Evolutionary conservation across 2,329 filamentous ascomycete genomes (phyloP).

Genomic region (Didymella exigua): DNA sequence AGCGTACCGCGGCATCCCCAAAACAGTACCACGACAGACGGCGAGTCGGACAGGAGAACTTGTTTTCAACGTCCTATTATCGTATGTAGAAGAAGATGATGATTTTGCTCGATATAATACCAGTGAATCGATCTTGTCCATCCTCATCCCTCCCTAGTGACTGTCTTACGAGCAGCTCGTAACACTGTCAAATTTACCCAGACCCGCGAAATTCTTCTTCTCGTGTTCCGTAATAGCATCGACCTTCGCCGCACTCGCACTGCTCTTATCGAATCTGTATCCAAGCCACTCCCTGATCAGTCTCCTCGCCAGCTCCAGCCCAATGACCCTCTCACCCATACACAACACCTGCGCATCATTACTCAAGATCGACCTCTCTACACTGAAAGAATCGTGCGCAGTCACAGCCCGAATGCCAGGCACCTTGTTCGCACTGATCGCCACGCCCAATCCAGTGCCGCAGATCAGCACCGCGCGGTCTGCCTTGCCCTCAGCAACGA

Average conservation of each 20-base stretch:
- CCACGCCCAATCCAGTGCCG: conserved; percentile 84
- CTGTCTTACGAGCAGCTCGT: background rate
- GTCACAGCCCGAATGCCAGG: conserved; percentile 85
- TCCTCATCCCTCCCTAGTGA: background rate
- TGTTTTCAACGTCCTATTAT: background rate
- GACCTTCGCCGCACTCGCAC: conserved; percentile 65
- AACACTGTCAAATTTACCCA: conserved; percentile 19
- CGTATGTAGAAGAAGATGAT: background rate
- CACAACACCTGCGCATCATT: conserved; percentile 89
- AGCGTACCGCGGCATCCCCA: no score
- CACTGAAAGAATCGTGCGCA: conserved; percentile 83
- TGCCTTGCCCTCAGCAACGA: conserved; percentile 66
- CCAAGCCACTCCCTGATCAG: conserved; percentile 81
- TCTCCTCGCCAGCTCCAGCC: conserved; percentile 77
- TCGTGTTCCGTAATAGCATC: conserved; percentile 57
- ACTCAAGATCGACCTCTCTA: conserved; percentile 79
- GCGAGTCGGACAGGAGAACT: background rate
- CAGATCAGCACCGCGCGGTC: conserved; percentile 84
- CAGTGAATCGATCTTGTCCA: background rate
- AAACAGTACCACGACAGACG: background rate
- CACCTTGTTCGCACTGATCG: conserved; percentile 88
- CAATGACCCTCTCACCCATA: conserved; percentile 83
- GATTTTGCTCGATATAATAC: background rate
- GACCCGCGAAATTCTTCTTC: conserved; percentile 42
- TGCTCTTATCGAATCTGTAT: conserved; percentile 76